phyloP scores from a whole-genome alignment of 2,329 filamentous ascomycete genomes.

The Sarocladium strictum region DNA sequence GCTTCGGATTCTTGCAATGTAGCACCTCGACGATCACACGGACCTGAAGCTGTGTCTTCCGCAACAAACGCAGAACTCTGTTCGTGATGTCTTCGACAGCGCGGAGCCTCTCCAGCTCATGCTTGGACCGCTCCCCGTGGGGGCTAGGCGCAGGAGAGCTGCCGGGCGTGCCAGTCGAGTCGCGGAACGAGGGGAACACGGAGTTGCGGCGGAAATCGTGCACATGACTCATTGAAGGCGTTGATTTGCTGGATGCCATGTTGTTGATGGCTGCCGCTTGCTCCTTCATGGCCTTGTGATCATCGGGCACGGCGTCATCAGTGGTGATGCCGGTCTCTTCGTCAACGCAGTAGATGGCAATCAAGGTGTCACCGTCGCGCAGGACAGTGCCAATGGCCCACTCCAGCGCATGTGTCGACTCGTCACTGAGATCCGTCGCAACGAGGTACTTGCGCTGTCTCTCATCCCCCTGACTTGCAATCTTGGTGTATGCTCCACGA shows the following conservation, averaged over 20 bases:
- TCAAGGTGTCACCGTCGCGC: constrained; percentile 86
- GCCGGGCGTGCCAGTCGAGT: constrained; percentile 27
- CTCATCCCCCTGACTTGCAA: constrained; percentile 72
- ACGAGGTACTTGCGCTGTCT: constrained; percentile 86
- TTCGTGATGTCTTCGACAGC: constrained; percentile 82
- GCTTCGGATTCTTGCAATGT: constrained; percentile 96
- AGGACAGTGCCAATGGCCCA: constrained; percentile 97
- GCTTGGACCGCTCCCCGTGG: constrained; percentile 46
- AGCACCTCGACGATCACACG: constrained; percentile 92
- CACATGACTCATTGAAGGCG: constrained; percentile 17
- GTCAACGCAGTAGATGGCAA: constrained; percentile 89
- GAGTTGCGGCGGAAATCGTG: constrained; percentile 26
- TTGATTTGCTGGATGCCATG: constrained; percentile 40
- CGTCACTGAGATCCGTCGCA: constrained; percentile 90
- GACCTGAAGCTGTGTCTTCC: constrained; percentile 89
- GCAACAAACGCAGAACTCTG: constrained; percentile 74
- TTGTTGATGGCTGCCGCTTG: constrained; percentile 66
- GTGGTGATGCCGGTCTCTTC: constrained; percentile 65
- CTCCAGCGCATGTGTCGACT: constrained; percentile 90
- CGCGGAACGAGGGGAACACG: constrained; percentile 20
- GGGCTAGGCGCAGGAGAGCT: constrained; percentile 43
- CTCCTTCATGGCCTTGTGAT: constrained; percentile 68
- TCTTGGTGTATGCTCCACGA: constrained; percentile 74
- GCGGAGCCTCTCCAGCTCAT: constrained; percentile 72
- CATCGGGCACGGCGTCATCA: constrained; percentile 58